Evolutionary conservation across 768 basidiomycete genomes (phyloP), one percentile per base, ranked within the genome.

Genomic region (Kwoniella sp.): DNA sequence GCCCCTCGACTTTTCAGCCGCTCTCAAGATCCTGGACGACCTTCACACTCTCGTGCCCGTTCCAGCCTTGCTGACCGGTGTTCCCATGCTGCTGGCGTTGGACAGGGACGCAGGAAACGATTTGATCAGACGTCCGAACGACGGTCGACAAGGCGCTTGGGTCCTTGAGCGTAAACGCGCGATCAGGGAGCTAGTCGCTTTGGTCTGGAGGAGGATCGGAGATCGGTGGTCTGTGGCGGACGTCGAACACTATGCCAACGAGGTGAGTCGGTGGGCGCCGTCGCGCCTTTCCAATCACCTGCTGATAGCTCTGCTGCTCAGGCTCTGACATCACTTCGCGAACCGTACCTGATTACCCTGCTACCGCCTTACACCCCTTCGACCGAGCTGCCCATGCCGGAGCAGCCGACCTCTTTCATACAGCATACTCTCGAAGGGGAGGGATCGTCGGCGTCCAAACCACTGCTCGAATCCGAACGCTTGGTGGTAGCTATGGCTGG

Each of bases 51-150:
- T 84, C 43, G 71, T 88, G n/a, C 89, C 91, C 1, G 75, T 85
- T 23, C 82, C 85, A 34, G 86, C 83, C 2, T 62, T 93, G 33
- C 74, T 90, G 15, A 82, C 83, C 2, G 87, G 89, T 19, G 75
- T 88, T 28, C 90, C 91, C 4, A 90, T 95, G 88, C 73, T 95
- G 23, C 68, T 88, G n/a, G 83, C 87, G 1, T 71, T 93, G 43
- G 82, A 87, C 49, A 71, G 63, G 6, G 81, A 81, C 9, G 75
- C 80, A 0, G 65, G 67, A 14, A 56, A 49, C 3, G 77, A 77
- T 28, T 61, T 77, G 23, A 77, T 70, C 19, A 43, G 63, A 22
- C 43, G 60, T 37, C 52, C 65, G 2, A 53, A 57, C 8, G 69
- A 70, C 33, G 63, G 65, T 6, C 39, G 64, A 69, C 67, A 23